These are phyloP conservation scores for Fusarium clavum DNA, from an alignment of 2,329 filamentous ascomycete species.

Conservation along the genomic window DNA sequence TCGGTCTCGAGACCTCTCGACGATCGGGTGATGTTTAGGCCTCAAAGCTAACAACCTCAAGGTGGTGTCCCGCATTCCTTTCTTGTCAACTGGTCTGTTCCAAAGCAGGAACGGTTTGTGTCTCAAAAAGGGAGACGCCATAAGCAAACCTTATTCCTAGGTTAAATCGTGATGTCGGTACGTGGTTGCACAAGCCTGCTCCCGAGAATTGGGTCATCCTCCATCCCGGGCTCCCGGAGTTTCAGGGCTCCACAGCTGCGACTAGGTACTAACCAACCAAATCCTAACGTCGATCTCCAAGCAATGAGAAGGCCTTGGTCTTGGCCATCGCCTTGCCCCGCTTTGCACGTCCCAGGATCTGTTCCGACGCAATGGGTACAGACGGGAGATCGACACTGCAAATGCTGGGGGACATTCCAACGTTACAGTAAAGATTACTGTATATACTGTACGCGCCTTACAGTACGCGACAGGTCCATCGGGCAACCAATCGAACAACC, in stretches of 20 bases:
- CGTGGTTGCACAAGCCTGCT: conserved; percentile 12
- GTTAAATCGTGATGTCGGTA: background rate
- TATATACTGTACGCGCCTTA: background rate
- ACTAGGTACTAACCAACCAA: background rate
- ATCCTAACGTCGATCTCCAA: background rate
- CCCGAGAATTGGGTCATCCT: conserved; percentile 20
- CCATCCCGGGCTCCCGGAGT: conserved; percentile 26
- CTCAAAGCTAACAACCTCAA: conserved; percentile 6
- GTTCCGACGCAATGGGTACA: conserved; percentile 21
- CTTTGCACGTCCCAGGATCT: conserved; percentile 4
- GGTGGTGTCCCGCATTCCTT: conserved; percentile 37
- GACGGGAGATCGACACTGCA: conserved; percentile 41
- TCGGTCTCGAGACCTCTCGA: background rate
- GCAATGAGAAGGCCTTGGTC: background rate
- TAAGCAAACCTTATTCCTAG: conserved; percentile 15
- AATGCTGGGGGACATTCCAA: conserved; percentile 15
- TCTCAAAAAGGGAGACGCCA: background rate
- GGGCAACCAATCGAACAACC: background rate
- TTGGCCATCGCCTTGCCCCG: background rate
- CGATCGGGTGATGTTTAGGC: conserved; percentile 16
- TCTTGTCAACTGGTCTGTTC: conserved; percentile 1
- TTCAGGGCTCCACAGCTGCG: conserved; percentile 11
- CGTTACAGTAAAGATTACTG: background rate
- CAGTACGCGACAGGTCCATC: conserved; percentile 1
- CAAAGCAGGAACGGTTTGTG: conserved; percentile 20